These are phyloP conservation scores for Populus tremula DNA, from an alignment of 345 rosid genomes.

Conservation along the genomic window DNA sequence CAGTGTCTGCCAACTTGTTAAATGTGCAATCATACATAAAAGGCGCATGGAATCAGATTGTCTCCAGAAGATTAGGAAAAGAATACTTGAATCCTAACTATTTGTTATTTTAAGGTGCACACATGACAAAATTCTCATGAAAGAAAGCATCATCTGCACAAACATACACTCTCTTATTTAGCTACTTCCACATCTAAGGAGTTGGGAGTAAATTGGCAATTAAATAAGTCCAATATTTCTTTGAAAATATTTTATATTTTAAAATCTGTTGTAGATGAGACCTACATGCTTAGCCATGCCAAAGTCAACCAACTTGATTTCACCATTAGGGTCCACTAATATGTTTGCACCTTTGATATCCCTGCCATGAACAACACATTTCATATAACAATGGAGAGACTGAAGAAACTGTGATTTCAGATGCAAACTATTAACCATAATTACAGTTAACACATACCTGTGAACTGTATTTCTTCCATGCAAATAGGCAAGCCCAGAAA, in stretches of 20 bases:
- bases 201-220: background rate
- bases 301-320: slow-evolving; percentile 90
- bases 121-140: background rate
- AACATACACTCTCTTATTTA: background rate
- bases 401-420: background rate
- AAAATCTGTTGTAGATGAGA: slow-evolving; percentile 7
- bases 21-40: background rate
- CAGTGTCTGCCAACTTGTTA: background rate
- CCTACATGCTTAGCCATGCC: slow-evolving; percentile 99
- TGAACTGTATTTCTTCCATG: slow-evolving; percentile 93
- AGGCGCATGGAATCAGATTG: background rate
- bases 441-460: slow-evolving; percentile 45
- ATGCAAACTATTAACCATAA: background rate
- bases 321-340: slow-evolving; percentile 91
- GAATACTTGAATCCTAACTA: background rate
- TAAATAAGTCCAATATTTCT: background rate
- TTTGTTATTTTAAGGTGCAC: background rate
- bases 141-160: background rate
- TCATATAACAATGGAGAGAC: slow-evolving; percentile 1
- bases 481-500: slow-evolving; percentile 80
- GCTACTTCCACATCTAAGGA: background rate
- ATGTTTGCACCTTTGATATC: slow-evolving; percentile 98
- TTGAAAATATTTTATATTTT: slow-evolving; percentile 1
- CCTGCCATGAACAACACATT: slow-evolving; percentile 41
- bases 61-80: background rate